Evolutionary conservation across 306 rosid genomes (phyloP), one percentile per base, ranked within the genome.

Genomic region (Acacia crassicarpa): DNA sequence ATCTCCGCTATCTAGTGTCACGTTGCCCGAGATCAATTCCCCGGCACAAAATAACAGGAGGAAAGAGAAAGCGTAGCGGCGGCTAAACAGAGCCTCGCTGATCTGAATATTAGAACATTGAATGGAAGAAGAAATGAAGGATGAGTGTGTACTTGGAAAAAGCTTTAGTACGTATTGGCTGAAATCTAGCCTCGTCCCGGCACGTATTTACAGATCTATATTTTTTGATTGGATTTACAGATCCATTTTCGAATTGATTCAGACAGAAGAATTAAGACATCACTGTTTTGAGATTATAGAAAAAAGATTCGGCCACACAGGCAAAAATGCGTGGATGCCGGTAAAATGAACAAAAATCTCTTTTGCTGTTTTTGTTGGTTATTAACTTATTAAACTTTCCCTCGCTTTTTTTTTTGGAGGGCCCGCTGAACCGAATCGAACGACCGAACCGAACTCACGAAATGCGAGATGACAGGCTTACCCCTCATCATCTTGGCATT

Each of bases 181-280:
- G 8, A 13, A 30, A 20, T 11, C 30, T 67, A 80, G 32, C 78
- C 74, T 45, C 35, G 19, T 25, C 2, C 16, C 1, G 1, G n/a
- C 8, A 8, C 8, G 5, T 44, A 72, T 65, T 81, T 81, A 78
- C 85, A 0, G 75, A 66, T 44, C 30, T 41, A 15, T 22, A 78
- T 46, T 68, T 13, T 0, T 14, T 3, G 53, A 48, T 1, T 3
- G 19, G 1, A 13, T 48, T 48, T 14, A 77, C 85, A 0, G 76
- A 67, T 56, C 33, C 46, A 17, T 23, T 82, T 49, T 76, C 12
- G 8, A 0, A 0, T 23, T 53, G 25, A 43, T 23, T 48, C 20
- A 4, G 12, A 14, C 22, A 23, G 35, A 7, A 30, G n/a, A 22
- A 44, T 43, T 0, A 44, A 51, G 16, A 6, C 75, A 32, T 43